Base-by-base conservation (phyloP, 768 basidiomycete species). In the Mrakia hoshinonis region DNA sequence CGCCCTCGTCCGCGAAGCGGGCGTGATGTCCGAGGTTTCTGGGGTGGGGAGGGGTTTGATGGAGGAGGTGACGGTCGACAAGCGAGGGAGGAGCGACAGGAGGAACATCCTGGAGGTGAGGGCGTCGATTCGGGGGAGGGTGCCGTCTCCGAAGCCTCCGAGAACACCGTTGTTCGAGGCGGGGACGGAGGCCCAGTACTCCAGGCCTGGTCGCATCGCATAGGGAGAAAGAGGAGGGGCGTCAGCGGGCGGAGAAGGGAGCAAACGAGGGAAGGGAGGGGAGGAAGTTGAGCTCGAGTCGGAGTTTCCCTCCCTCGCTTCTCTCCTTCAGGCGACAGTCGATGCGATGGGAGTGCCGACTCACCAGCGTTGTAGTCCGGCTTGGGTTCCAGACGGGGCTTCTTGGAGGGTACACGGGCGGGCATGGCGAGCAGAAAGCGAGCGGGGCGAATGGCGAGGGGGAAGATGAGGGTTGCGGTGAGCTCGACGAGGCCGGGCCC, bases 71-170 rank as follows among this genome's bases (percentile, higher is more conserved):
- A 97, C 87, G 29, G 83, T 86, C 65, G 85, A 88, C 31, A 98
- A 85, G 54, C 87, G 84, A 11, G 94, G 93, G 68, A 89, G 82
- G 66, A 96, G 84, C 73, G 87, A 84, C 39, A 95, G 84, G 72
- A 95, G 83, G 78, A 98, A 89, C 46, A 91, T 87, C 46, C 95
- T 87, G 2, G 93, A 95, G 49, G 91, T 89, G 20, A 96, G 85
- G 5, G 92, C 85, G 79, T 99, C 95, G 75, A 97, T 82, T 47
- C 92, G 86, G 0, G 95, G 94, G 26, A 97, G 85, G 52, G 92
- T 86, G 89, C 51, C 72, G 52, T 73, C 46, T 18, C 72, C 72
- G 47, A 73, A 73, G 0, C 72, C 72, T 4, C 72, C 72, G 24
- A 73, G 67, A 26, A 73, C 72, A 36, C 72, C 72, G 47, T 73